Base-by-base conservation (phyloP, 139 green algal species). In the Astrephomene gubernaculifera region DNA sequence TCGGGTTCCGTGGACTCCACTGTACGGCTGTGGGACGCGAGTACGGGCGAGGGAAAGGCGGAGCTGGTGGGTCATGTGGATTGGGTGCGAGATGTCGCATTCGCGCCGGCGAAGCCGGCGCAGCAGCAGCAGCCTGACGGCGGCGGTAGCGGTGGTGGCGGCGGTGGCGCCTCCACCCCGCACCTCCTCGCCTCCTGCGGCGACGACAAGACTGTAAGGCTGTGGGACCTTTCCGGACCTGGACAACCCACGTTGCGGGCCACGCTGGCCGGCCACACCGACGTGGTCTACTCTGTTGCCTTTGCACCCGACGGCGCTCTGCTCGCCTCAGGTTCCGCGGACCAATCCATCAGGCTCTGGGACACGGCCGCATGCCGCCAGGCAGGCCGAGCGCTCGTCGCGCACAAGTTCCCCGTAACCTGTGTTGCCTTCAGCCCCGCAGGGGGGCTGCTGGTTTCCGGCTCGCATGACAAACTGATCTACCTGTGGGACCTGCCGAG, bases 1-100 rank as follows among this genome's bases (percentile, higher is more conserved):
- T 82, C 52, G 0, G 87, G 45, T 35, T 74, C 33, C 3, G 72
- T 71, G 5, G 87, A 90, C 82, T 61, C 35, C 21, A 89, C 74
- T 8, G 38, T 90, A 29, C 68, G 87, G 61, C 35, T 90, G 31
- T 90, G 87, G 87, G 71, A 90, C 63, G 79, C 65, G 24, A 8
- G 6, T 25, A 87, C 63, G 29, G 86, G 86, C 9, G 70, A 84
- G 79, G 78, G 64, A 43, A 84, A 84, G 78, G 41, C 39, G 39
- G 63, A 71, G 61, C 63, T 84, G 63, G 33, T n/a, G 54, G 78
- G 78, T 21, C 78, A 84, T 44, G 61, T 71, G 31, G 78, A 84
- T 41, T 84, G 63, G 63, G 78, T 84, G 14, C 78, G 78, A n/a
- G 63, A 84, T 63, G 78, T 84, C 31, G 63, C 61, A 2, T 84